Percentiles rank a stretch among this genome's conserved stretches.
phyloP scores from a whole-genome alignment of 306 rosid genomes.

The Cucurbita ficifolia region DNA sequence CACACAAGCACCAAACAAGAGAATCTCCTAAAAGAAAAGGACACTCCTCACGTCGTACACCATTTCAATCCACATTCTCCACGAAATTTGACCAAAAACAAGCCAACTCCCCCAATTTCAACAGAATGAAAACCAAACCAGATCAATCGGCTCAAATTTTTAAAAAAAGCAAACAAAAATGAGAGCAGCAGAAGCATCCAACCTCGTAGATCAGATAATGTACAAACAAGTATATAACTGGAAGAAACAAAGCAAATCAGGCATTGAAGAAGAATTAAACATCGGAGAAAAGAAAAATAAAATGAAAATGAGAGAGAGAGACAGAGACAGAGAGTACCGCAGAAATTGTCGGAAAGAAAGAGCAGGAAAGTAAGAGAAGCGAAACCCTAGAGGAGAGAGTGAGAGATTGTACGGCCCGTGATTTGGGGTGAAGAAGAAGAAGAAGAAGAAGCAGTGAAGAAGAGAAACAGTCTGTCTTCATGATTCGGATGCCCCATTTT shows the following conservation, averaged over 20 bases:
- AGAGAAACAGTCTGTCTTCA: slow-evolving; percentile 33
- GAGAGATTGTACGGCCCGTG: slow-evolving; percentile 16
- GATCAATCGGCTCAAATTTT: slow-evolving; percentile 2
- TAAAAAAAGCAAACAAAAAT: not conserved
- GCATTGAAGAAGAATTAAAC: slow-evolving; percentile 1
- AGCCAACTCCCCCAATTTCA: not conserved
- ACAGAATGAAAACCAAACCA: not conserved
- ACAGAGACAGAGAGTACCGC: slow-evolving; percentile 5
- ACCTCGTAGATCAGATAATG: slow-evolving; percentile 4
- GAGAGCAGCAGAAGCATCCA: not conserved
- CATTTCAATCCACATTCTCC: not conserved
- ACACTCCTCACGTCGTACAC: not conserved
- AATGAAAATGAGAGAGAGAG: not conserved
- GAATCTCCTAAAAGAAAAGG: not conserved
- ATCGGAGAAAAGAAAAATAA: not conserved
- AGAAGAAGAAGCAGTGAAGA: slow-evolving; percentile 24
- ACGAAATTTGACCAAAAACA: not conserved
- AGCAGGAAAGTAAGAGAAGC: slow-evolving; percentile 5
- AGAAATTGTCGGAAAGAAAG: slow-evolving; percentile 7
- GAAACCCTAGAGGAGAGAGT: slow-evolving; percentile 21
- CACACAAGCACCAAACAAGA: not conserved
- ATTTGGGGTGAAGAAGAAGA: slow-evolving; percentile 27
- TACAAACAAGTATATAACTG: not conserved
- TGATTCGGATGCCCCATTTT: slow-evolving; percentile 31
- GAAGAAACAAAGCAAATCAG: slow-evolving; percentile 9